Conservation (phyloP, 2,329 filamentous ascomycete species). For the Diaporthe citrichinensis region DNA sequence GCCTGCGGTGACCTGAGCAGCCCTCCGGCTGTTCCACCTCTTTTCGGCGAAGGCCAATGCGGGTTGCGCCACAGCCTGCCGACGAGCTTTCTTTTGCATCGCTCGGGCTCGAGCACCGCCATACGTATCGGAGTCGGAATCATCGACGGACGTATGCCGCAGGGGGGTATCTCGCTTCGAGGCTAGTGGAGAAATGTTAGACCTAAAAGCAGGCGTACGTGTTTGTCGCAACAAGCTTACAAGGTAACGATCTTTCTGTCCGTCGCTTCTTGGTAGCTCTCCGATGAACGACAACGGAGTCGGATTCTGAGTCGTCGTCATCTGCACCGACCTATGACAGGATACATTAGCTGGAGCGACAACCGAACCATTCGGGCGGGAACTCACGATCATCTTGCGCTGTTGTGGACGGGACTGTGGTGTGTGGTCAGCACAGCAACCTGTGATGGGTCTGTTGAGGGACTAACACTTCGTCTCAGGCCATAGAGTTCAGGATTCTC, state of each 20-base stretch:
- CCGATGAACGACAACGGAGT: constrained; percentile 69
- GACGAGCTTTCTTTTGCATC: constrained; percentile 82
- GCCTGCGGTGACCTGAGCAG: constrained; percentile 77
- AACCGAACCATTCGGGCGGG: constrained; percentile 2
- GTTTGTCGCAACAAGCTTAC: constrained; percentile 59
- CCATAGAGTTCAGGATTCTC: constrained; percentile 97
- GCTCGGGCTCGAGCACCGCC: constrained; percentile 80
- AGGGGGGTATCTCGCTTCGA: constrained; percentile 73
- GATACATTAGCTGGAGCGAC: constrained; percentile 43
- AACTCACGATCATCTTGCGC: constrained; percentile 69
- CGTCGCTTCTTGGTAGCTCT: constrained; percentile 79
- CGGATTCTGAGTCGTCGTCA: constrained; percentile 81
- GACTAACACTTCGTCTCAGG: constrained; percentile 85
- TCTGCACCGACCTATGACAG: constrained; percentile 63
- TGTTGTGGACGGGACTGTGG: constrained; percentile 70
- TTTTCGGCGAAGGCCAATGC: constrained; percentile 82
- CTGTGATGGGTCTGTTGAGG: neutral
- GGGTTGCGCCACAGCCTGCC: constrained; percentile 77
- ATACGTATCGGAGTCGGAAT: constrained; percentile 83
- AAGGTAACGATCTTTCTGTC: constrained; percentile 73
- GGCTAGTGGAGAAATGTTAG: constrained; percentile 55
- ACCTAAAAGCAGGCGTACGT: neutral
- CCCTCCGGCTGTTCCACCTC: constrained; percentile 90
- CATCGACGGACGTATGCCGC: constrained; percentile 67
- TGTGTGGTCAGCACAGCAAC: constrained; percentile 28